A percentile compares a stretch with the other conserved stretches of the same genome.
phyloP scores from a whole-genome alignment of 192 early-diverging fungal genomes.

The Tieghemiomyces parasiticus region DNA sequence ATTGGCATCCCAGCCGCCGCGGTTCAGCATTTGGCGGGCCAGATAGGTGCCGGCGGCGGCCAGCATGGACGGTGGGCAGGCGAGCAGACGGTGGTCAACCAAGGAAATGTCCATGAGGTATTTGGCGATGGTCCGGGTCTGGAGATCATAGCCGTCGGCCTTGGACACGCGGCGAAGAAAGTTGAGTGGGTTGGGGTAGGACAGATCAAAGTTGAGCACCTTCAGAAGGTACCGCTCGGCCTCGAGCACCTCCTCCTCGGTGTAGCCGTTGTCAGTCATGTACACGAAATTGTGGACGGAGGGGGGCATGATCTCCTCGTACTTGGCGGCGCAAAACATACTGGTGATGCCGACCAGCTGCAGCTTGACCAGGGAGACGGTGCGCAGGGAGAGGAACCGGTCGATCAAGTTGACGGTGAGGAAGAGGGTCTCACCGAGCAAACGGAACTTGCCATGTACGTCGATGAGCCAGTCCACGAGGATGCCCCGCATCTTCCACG shows the following conservation, averaged over 20 bases:
- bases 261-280: slow-evolving; percentile 66
- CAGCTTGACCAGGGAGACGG: slow-evolving; percentile 73
- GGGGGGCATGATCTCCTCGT: slow-evolving; percentile 83
- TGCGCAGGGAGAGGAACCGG: slow-evolving; percentile 76
- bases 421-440: slow-evolving; percentile 90
- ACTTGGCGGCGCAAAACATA: slow-evolving; percentile 85
- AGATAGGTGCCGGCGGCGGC: slow-evolving; percentile 71
- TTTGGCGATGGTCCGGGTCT: slow-evolving; percentile 85
- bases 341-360: slow-evolving; percentile 89
- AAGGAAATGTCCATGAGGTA: slow-evolving; percentile 92
- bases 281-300: slow-evolving; percentile 70
- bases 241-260: slow-evolving; percentile 69
- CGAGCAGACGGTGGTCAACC: slow-evolving; percentile 69
- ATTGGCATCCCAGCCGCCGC: slow-evolving; percentile 60
- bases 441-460: slow-evolving; percentile 76
- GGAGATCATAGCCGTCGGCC: slow-evolving; percentile 78
- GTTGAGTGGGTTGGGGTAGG: slow-evolving; percentile 81
- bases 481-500: slow-evolving; percentile 84
- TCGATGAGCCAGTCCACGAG: slow-evolving; percentile 95
- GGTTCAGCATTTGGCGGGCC: slow-evolving; percentile 63
- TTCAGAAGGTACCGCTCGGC: slow-evolving; percentile 88
- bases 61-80: slow-evolving; percentile 47
- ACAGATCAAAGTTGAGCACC: slow-evolving; percentile 73
- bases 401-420: slow-evolving; percentile 89
- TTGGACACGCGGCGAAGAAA: slow-evolving; percentile 83